phyloP scores from a whole-genome alignment of 352 stramenopile genomes.

The Phytophthora sansomeana region DNA sequence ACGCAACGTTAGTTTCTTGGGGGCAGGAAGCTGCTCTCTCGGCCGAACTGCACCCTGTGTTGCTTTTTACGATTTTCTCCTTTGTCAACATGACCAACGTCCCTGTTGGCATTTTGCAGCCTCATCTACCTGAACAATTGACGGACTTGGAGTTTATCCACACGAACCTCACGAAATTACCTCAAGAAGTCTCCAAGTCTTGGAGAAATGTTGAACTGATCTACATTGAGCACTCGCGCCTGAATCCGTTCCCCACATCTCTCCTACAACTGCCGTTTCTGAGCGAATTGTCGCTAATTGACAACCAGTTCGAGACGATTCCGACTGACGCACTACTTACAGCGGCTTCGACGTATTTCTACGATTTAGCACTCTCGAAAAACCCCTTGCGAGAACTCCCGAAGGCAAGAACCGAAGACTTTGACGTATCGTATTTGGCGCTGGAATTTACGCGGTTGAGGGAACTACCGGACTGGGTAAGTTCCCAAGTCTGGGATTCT shows the following conservation, averaged over 20 bases:
- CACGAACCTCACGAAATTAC: constrained; percentile 46
- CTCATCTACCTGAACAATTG: constrained; percentile 38
- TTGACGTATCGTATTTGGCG: constrained; percentile 40
- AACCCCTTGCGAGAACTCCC: constrained; percentile 44
- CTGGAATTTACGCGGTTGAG: constrained; percentile 41
- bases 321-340: constrained; percentile 26
- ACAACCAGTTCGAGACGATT: constrained; percentile 35
- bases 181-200: constrained; percentile 31
- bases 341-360: constrained; percentile 20
- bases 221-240: constrained; percentile 40
- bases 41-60: constrained; percentile 22
- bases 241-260: constrained; percentile 37
- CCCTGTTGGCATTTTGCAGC: constrained; percentile 41
- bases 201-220: constrained; percentile 33
- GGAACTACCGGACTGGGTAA: constrained; percentile 40
- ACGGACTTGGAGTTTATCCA: constrained; percentile 53
- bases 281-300: constrained; percentile 45
- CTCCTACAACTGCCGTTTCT: constrained; percentile 25
- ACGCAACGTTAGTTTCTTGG: constrained; percentile 59
- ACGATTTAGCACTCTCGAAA: constrained; percentile 34
- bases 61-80: constrained; percentile 48
- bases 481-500: constrained; percentile 9
- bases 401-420: constrained; percentile 4
- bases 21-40: constrained; percentile 40
- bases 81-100: constrained; percentile 51